Base-by-base conservation (phyloP, 1,139 yeast genomes). In the Taphrina pruni region DNA sequence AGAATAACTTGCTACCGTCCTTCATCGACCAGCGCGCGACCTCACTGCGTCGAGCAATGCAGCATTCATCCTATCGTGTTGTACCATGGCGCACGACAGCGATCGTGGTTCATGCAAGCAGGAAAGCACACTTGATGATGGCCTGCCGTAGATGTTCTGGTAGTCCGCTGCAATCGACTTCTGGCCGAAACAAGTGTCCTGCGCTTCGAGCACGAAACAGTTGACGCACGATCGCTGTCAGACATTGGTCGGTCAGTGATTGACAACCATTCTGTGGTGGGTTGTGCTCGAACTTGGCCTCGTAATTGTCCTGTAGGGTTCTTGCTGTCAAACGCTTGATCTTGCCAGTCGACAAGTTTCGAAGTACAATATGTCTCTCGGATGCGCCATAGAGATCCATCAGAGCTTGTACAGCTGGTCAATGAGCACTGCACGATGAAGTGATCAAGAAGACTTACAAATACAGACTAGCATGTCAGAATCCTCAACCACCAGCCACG, bases 381-480 rank as follows among this genome's bases (percentile, higher is more conserved):
- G 54, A 20, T n/a, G 62, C 62, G 12, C 62, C 62, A 32, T 58
- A 58, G 12, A 58, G 52, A 17, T 58, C 62, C 43, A 58, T 21
- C 2, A 58, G 54, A 20, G 62, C 62, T 46, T 58, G 52, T 1
- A 46, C 43, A 32, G 62, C 62, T 58, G 32, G 5, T 6, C 8
- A 20, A 45, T 32, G 26, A 58, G 43, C 45, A 43, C 2, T 39
- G 3, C 26, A 9, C 2, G 7, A 41, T 35, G 35, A 1, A 26
- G 35, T 20, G 14, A 26, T 8, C 21, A 5, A 21, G 9, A 12
- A 12, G 20, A 45, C 52, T 58, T 32, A 58, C 62, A 39, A 7
- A 58, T 58, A 58, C 62, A 58, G n/a, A 58, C 62, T 58, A 58
- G 17, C 26, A 17, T 11, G 32, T 50, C 38, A 50, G 32, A n/a